Evolutionary conservation across 345 rosid species (phyloP).

Genomic region (Ceriops zippeliana): DNA sequence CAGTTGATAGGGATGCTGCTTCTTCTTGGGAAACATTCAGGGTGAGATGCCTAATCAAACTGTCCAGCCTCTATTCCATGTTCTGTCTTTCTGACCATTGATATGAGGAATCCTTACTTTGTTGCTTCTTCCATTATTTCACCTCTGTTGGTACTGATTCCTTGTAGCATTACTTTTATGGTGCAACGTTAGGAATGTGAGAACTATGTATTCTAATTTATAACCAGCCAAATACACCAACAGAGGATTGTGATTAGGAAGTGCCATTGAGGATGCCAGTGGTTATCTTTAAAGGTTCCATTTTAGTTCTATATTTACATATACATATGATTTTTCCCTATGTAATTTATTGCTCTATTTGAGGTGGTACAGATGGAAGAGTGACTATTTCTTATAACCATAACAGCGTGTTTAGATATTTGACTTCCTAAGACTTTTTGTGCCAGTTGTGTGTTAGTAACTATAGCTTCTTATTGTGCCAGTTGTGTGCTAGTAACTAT

Average conservation of each 20-base stretch:
- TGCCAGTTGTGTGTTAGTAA: neutral
- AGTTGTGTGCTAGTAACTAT: neutral
- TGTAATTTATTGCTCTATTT: neutral
- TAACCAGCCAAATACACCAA: neutral
- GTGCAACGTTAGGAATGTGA: neutral
- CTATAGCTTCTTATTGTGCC: slow-evolving; percentile 2
- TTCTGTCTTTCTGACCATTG: neutral
- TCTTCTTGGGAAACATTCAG: slow-evolving; percentile 71
- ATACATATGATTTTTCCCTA: too few species aligned
- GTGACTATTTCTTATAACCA: neutral
- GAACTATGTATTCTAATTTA: neutral
- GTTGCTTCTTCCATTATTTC: neutral
- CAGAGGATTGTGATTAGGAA: neutral
- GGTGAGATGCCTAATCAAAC: slow-evolving; percentile 33
- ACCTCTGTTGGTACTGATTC: too few species aligned
- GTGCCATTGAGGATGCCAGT: neutral
- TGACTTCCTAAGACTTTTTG: neutral
- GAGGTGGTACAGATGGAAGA: neutral
- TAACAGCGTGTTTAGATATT: neutral
- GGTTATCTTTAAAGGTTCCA: neutral
- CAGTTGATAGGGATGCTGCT: slow-evolving; percentile 50
- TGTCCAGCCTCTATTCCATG: neutral
- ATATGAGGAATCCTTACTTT: neutral
- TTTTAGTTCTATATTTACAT: neutral
- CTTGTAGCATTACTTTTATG: neutral